These are phyloP conservation scores for Ophiocordyceps unilateralis DNA, from an alignment of 2,329 filamentous ascomycete species.

Conservation along the genomic window DNA sequence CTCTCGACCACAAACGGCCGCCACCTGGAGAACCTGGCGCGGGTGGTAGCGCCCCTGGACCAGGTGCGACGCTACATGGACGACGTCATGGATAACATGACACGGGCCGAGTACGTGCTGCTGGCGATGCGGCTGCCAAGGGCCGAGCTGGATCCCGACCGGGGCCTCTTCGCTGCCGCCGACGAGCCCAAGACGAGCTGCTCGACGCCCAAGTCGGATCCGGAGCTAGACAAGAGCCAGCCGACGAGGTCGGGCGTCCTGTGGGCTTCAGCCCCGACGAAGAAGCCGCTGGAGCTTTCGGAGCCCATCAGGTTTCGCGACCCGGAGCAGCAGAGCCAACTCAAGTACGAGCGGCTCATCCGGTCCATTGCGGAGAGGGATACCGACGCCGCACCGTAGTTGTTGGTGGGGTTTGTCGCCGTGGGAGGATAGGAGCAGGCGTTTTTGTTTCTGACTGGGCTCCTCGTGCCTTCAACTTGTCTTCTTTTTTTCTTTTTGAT, in stretches of 20 bases:
- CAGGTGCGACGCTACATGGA: conserved; percentile 53
- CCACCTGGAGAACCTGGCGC: conserved; percentile 41
- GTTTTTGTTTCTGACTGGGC: neutral
- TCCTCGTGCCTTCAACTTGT: too few species aligned
- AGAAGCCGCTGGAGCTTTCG: conserved; percentile 3
- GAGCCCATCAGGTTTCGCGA: conserved; percentile 12
- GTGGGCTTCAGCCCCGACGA: conserved; percentile 12
- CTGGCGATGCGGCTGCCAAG: conserved; percentile 49
- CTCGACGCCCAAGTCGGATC: conserved; percentile 13
- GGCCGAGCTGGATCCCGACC: conserved; percentile 13
- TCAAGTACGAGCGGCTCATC: conserved; percentile 19
- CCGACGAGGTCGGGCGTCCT: conserved; percentile 15
- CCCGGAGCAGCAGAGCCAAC: conserved; percentile 17
- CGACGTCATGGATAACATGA: conserved; percentile 52
- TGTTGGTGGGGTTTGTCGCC: neutral
- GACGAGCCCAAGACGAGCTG: conserved; percentile 15
- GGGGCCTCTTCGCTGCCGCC: conserved; percentile 7
- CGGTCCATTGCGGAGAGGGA: conserved; percentile 19
- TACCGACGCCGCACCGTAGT: conserved; percentile 5
- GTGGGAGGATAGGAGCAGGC: neutral
- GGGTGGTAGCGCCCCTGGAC: conserved; percentile 44
- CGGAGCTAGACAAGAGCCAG: conserved; percentile 8
- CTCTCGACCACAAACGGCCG: conserved; percentile 35
- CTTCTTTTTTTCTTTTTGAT: too few species aligned
- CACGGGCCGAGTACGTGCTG: conserved; percentile 47